phyloP scores from a whole-genome alignment of 805 yeast species.

The Ogataea minuta region DNA sequence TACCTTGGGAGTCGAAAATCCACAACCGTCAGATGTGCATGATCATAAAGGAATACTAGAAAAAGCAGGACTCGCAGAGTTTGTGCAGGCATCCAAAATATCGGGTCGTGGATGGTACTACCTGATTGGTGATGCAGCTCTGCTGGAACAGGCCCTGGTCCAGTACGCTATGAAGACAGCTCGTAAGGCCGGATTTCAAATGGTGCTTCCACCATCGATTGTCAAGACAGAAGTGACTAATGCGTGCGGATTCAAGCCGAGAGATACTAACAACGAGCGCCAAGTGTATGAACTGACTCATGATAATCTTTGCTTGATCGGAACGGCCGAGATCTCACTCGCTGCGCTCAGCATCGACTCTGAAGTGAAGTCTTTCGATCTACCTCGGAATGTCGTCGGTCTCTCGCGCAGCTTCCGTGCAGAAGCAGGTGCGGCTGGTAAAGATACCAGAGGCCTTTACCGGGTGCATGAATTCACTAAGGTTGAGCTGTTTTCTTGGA shows the following conservation, averaged over 20 bases:
- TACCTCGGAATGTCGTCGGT: slow-evolving; percentile 70
- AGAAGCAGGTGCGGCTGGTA: slow-evolving; percentile 96
- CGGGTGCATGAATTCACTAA: slow-evolving; percentile 96
- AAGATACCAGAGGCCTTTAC: slow-evolving; percentile 86
- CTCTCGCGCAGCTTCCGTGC: slow-evolving; percentile 86
- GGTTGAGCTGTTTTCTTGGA: slow-evolving; percentile 87
- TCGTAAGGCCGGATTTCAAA: slow-evolving; percentile 59
- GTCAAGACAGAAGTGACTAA: slow-evolving; percentile 72
- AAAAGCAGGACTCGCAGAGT: slow-evolving; percentile 63
- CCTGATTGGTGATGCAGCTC: slow-evolving; percentile 78
- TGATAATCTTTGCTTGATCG: slow-evolving; percentile 64
- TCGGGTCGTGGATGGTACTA: slow-evolving; percentile 91
- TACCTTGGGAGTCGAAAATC: slow-evolving; percentile 32
- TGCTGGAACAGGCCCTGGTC: slow-evolving; percentile 83
- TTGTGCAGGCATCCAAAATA: slow-evolving; percentile 66
- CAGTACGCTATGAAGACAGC: slow-evolving; percentile 75
- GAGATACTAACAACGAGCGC: slow-evolving; percentile 81
- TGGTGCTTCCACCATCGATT: slow-evolving; percentile 82
- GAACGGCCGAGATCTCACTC: slow-evolving; percentile 93
- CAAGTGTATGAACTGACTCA: slow-evolving; percentile 69
- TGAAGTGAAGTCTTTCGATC: slow-evolving; percentile 28
- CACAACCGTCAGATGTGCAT: slow-evolving; percentile 10
- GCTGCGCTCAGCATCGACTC: slow-evolving; percentile 71
- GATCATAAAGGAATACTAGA: slow-evolving; percentile 77
- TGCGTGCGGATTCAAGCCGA: slow-evolving; percentile 95